Evolutionary conservation across 495 filamentous ascomycete genomes (phyloP), one percentile per base, ranked within the genome.

Genomic region (Trichodelitschia bisporula): DNA sequence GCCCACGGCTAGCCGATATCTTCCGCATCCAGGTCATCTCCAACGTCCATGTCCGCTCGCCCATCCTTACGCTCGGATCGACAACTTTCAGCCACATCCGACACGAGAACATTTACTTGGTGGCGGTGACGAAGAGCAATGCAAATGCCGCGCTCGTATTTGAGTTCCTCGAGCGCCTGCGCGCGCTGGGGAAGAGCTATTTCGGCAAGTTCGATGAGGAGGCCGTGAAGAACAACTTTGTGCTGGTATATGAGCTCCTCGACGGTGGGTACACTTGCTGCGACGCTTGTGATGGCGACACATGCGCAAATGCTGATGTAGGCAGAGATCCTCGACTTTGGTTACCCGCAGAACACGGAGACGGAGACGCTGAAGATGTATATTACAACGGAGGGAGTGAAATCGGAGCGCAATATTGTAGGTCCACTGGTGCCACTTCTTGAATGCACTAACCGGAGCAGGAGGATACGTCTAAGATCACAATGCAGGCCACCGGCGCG

Each of bases 11-110:
- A 26, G 84, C 86, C 51, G 86, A 99, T 49, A 82, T 95, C 53
- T 99, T 99, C 55, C 86, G 86, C 56, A 95, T 99, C 53, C 86
- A 99, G 48, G 86, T 99, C 55, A 93, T 95, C 51, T 92, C 82
- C 37, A 99, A 99, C 50, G 76, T 86, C 35, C 80, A 92, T 52
- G 86, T 95, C 18, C 82, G 86, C 38, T 95, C 89, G 32, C 86
- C 86, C 31, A 92, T 99, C 57, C 63, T 99, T 27, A 99, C 86
- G 3, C 69, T 99, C 39, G 86, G 89, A 37, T 90, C 78, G 43
- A 95, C 89, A 28, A 99, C 86, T 29, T 97, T 95, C 58, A 90
- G 78, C 60, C 86, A 99, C 66, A 84, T 99, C 51, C 91, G 91
- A 45, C 89, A 92, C 50, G 86, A 99, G 51, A 99, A 99, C 50